A percentile compares a stretch with the other conserved stretches of the same genome.
These are phyloP conservation scores for Carallia pectinifolia DNA, from an alignment of 345 rosid genomes.

Conservation along the genomic window DNA sequence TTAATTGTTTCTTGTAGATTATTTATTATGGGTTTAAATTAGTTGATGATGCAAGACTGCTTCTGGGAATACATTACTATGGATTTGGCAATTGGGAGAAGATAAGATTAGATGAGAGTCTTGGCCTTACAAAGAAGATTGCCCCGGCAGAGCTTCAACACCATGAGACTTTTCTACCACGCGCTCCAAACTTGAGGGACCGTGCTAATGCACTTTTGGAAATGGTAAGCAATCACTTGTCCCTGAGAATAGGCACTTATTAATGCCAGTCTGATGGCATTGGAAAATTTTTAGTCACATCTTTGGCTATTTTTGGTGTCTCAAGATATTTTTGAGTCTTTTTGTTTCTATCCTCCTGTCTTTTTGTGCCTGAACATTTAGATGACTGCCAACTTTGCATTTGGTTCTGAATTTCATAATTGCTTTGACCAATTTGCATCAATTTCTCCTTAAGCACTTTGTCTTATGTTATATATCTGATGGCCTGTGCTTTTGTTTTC, in stretches of 20 bases:
- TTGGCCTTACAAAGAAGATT: slow-evolving; percentile 91
- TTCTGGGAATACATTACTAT: slow-evolving; percentile 82
- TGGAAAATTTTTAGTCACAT: not conserved
- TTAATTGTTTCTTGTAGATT: not conserved
- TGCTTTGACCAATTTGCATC: not conserved
- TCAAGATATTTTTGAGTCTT: no score
- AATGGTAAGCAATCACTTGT: slow-evolving; percentile 51
- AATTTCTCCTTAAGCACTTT: not conserved
- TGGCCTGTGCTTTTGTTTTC: not conserved
- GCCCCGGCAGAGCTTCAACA: slow-evolving; percentile 99
- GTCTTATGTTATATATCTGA: not conserved
- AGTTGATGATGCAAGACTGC: slow-evolving; percentile 99
- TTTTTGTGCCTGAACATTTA: not conserved
- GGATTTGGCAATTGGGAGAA: slow-evolving; percentile 99
- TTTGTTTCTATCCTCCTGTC: no score
- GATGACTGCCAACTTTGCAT: no score
- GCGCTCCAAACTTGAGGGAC: slow-evolving; percentile 96
- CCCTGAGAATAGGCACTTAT: not conserved
- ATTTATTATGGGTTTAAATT: slow-evolving; percentile 19
- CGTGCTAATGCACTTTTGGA: slow-evolving; percentile 98
- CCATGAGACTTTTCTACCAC: slow-evolving; percentile 97
- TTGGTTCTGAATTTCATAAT: not conserved
- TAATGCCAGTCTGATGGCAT: not conserved
- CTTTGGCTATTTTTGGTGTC: not conserved
- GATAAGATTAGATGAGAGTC: slow-evolving; percentile 87